Evolutionary conservation across 1,284 basidiomycete genomes (phyloP).

Genomic region (Trichosporon faecale): DNA sequence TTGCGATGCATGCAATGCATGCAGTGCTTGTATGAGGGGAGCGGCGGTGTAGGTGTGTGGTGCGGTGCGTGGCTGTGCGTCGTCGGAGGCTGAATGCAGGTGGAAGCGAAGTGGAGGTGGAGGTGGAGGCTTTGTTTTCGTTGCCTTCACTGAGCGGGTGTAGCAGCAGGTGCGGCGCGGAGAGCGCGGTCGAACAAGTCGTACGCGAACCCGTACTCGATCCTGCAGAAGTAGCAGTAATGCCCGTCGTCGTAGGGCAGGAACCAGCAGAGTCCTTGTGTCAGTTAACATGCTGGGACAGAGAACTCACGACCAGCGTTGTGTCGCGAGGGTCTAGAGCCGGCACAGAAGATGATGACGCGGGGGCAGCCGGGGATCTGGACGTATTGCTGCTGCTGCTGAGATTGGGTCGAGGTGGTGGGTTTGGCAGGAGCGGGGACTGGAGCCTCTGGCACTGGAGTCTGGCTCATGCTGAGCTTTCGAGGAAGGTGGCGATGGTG

Average conservation of each 20-base stretch:
- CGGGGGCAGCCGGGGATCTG: conserved; percentile 3
- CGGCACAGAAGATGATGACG: conserved; percentile 9
- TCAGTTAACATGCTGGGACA: not conserved
- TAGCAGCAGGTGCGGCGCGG: not conserved
- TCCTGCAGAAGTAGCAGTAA: conserved; percentile 3
- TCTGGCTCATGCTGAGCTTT: not conserved
- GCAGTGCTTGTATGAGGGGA: too few relatives aligned
- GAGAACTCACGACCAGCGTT: not conserved
- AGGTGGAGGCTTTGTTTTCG: not conserved
- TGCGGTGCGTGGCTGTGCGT: not conserved
- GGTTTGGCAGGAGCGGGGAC: too few relatives aligned
- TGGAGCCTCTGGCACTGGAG: not conserved
- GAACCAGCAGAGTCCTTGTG: not conserved
- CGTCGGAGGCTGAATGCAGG: not conserved
- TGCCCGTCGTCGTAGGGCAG: conserved; percentile 6
- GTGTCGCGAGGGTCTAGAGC: not conserved
- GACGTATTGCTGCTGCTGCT: not conserved
- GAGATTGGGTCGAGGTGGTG: not conserved
- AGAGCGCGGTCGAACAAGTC: not conserved
- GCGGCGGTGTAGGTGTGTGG: not conserved
- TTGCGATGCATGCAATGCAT: not conserved
- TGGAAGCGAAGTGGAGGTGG: not conserved
- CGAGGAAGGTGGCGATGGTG: not conserved
- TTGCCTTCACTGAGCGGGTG: not conserved
- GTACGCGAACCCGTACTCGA: conserved; percentile 4